phyloP scores from a whole-genome alignment of 305 asterid species.

The Euphrasia arctica region DNA sequence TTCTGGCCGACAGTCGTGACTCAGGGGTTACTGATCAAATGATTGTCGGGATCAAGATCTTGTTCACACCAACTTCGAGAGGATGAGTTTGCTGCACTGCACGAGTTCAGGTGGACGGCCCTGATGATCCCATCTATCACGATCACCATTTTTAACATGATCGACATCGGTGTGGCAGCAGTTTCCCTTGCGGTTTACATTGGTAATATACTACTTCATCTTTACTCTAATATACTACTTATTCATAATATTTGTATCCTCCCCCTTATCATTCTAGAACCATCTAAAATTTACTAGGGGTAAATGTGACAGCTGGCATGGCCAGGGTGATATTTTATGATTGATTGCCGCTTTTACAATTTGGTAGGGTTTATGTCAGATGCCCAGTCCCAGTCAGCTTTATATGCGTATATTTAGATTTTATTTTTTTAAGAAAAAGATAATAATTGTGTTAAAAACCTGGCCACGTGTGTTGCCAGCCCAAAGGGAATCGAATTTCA shows the following conservation, averaged over 20 bases:
- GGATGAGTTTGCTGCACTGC: constrained; percentile 74
- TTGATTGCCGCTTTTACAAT: constrained; percentile 19
- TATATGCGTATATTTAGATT: background rate
- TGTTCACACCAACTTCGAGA: constrained; percentile 86
- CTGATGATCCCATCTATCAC: constrained; percentile 85
- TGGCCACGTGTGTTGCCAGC: constrained; percentile 42
- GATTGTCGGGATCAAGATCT: constrained; percentile 52
- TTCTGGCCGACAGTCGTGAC: too few species aligned
- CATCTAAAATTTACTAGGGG: too few species aligned
- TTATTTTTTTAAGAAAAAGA: too few species aligned
- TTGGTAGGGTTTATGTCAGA: constrained; percentile 27
- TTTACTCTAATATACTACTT: too few species aligned
- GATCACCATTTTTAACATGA: constrained; percentile 69
- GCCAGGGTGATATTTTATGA: constrained; percentile 18
- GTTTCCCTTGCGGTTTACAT: constrained; percentile 63
- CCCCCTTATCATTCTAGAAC: too few species aligned
- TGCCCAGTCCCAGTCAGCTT: constrained; percentile 33
- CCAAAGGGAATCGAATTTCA: constrained; percentile 27
- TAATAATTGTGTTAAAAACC: background rate
- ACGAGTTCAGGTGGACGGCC: constrained; percentile 78
- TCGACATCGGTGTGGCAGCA: constrained; percentile 62
- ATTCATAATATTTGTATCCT: too few species aligned
- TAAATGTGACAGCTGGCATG: constrained; percentile 21
- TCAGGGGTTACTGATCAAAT: constrained; percentile 28
- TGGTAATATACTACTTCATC: too few species aligned